Percentiles rank a stretch among this genome's conserved stretches.
phyloP scores from a whole-genome alignment of 1,139 yeast species.

The Kazachstania sp. region DNA sequence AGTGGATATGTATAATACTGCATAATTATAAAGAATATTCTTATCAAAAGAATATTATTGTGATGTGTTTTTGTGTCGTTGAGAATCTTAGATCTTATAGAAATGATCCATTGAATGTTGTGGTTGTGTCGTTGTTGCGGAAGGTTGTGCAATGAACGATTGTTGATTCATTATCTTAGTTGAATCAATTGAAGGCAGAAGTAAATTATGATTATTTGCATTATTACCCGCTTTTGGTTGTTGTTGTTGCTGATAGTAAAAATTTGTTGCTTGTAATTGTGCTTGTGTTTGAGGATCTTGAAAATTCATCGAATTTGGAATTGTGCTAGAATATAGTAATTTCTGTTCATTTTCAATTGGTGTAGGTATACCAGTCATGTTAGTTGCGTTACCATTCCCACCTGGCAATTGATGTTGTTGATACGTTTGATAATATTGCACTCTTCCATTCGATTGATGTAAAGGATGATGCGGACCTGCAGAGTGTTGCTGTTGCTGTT shows the following conservation, averaged over 20 bases:
- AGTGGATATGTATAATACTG: too few relatives aligned
- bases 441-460: conserved; percentile 1
- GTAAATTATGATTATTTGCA: not conserved
- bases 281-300: not conserved
- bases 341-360: conserved; percentile 3
- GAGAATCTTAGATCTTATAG: conserved; percentile 1
- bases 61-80: too few relatives aligned
- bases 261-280: conserved; percentile 1
- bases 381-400: not conserved
- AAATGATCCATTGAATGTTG: conserved; percentile 2
- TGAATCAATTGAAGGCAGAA: not conserved
- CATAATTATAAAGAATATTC: not conserved
- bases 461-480: conserved; percentile 3
- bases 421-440: not conserved
- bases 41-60: not conserved
- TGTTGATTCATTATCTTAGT: conserved; percentile 1
- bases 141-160: not conserved
- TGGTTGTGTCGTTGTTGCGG: not conserved
- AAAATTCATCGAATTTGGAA: not conserved
- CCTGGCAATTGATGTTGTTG: not conserved
- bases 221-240: not conserved
- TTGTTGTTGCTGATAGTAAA: not conserved
- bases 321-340: not conserved
- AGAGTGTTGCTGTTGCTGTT: too few relatives aligned
- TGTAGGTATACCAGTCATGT: not conserved